These are phyloP conservation scores for Rubroboletus satanas DNA, from an alignment of 768 basidiomycete species.

Conservation along the genomic window DNA sequence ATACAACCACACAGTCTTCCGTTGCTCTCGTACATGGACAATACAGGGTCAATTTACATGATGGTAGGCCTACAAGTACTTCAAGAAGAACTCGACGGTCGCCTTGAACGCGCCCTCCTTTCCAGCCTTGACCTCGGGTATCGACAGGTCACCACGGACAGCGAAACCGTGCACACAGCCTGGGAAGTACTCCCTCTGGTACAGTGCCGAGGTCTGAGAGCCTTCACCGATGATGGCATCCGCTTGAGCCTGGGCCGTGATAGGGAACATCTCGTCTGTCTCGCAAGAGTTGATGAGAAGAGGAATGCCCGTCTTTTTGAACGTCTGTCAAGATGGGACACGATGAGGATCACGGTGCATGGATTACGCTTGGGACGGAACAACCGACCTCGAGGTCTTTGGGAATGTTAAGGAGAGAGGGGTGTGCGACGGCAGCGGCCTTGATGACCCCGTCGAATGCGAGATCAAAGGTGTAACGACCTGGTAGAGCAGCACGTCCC, in stretches of 20 bases:
- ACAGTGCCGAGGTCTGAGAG: slow-evolving; percentile 42
- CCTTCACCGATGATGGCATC: slow-evolving; percentile 48
- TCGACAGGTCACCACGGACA: slow-evolving; percentile 44
- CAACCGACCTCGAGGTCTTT: slow-evolving; percentile 53
- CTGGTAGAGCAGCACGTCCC: slow-evolving; percentile 15
- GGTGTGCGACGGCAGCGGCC: slow-evolving; percentile 43
- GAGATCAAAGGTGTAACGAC: slow-evolving; percentile 43
- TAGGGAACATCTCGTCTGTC: slow-evolving; percentile 48
- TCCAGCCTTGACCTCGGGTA: slow-evolving; percentile 53
- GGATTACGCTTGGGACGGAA: background rate
- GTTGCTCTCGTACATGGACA: background rate
- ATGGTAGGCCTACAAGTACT: slow-evolving; percentile 23
- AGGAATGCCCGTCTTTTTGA: slow-evolving; percentile 46
- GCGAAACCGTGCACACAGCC: slow-evolving; percentile 56
- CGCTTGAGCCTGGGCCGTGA: slow-evolving; percentile 40
- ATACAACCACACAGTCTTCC: background rate
- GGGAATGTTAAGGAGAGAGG: slow-evolving; percentile 38
- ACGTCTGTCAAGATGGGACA: slow-evolving; percentile 38
- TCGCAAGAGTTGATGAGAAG: slow-evolving; percentile 68
- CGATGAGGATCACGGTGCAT: background rate
- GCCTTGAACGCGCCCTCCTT: slow-evolving; percentile 55
- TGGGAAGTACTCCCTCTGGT: slow-evolving; percentile 20
- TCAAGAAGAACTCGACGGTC: slow-evolving; percentile 51
- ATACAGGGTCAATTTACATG: background rate
- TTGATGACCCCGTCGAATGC: slow-evolving; percentile 39